A percentile compares a stretch with the other conserved stretches of the same genome.
Conservation (phyloP, 2,329 filamentous ascomycete genomes). For the Sporothrix pseudoabietina region DNA sequence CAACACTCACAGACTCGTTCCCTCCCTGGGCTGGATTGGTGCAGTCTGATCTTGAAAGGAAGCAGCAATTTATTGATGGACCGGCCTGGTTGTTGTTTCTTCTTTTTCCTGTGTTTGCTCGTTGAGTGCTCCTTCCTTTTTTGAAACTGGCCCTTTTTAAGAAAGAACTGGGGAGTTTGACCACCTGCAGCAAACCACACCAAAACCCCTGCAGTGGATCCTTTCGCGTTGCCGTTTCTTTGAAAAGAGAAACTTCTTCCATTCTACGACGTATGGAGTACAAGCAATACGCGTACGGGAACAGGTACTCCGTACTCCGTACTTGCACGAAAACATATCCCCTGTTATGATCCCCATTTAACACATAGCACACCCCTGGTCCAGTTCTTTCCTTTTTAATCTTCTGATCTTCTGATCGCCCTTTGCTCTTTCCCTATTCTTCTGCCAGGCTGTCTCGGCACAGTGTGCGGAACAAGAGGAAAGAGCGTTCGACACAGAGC, state of each 20-base stretch:
- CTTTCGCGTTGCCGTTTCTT: not conserved
- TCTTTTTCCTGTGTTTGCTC: not conserved
- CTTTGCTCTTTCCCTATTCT: slow-evolving; percentile 12
- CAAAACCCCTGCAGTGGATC: slow-evolving; percentile 27
- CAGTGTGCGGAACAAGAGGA: not conserved
- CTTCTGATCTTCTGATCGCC: slow-evolving; percentile 3
- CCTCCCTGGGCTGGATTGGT: not conserved
- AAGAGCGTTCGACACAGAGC: not conserved
- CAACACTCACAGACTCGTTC: not conserved
- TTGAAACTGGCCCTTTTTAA: not conserved
- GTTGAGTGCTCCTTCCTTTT: not conserved
- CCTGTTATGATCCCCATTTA: not conserved
- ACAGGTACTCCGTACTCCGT: no score
- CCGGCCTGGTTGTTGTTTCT: not conserved
- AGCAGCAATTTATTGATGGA: not conserved
- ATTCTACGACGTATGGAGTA: no score
- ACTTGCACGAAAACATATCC: no score
- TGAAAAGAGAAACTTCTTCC: not conserved
- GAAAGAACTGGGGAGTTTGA: not conserved
- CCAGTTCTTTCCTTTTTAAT: not conserved
- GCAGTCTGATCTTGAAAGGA: not conserved
- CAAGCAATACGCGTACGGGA: not conserved
- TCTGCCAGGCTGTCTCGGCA: not conserved
- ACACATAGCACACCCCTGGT: not conserved
- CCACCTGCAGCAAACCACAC: slow-evolving; percentile 22